Conservation (phyloP, 1,139 yeast species). For the Yamadazyma oceani region DNA sequence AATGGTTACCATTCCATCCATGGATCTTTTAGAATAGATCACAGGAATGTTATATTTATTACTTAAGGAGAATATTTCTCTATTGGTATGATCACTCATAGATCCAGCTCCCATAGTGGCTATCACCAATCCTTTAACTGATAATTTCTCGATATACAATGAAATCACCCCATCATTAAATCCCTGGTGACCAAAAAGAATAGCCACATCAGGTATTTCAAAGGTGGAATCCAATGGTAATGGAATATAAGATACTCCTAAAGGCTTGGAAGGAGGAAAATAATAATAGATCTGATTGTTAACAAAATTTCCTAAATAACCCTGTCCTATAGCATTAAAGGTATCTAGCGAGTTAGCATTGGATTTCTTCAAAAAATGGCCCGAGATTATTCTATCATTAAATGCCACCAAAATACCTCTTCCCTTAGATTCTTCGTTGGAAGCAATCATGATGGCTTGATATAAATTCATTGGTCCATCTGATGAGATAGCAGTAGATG, state of each 20-base stretch:
- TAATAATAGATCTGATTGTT: slow-evolving; percentile 65
- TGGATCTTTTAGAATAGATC: slow-evolving; percentile 63
- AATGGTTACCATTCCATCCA: slow-evolving; percentile 54
- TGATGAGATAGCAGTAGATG: slow-evolving; percentile 65
- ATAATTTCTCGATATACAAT: slow-evolving; percentile 42
- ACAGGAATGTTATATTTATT: slow-evolving; percentile 47
- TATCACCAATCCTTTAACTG: slow-evolving; percentile 54
- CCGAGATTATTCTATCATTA: slow-evolving; percentile 67
- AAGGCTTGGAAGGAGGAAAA: slow-evolving; percentile 62
- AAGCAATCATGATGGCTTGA: slow-evolving; percentile 67
- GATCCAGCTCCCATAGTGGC: slow-evolving; percentile 79
- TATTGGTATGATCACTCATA: slow-evolving; percentile 51
- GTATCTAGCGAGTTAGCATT: slow-evolving; percentile 71
- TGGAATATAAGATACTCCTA: slow-evolving; percentile 41
- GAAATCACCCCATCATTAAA: slow-evolving; percentile 49
- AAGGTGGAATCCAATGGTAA: slow-evolving; percentile 18
- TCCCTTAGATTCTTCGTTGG: slow-evolving; percentile 47
- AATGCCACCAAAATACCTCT: slow-evolving; percentile 65
- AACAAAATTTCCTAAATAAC: slow-evolving; percentile 68
- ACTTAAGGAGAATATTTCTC: slow-evolving; percentile 34
- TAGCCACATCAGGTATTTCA: slow-evolving; percentile 31
- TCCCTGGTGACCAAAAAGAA: slow-evolving; percentile 58
- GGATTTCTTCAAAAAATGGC: slow-evolving; percentile 67
- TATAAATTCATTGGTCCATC: slow-evolving; percentile 75
- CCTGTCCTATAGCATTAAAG: slow-evolving; percentile 67